Percentiles rank a stretch among this genome's conserved stretches.
Evolutionary conservation across 495 filamentous ascomycete species (phyloP).

Genomic region (Amorphotheca resinae): DNA sequence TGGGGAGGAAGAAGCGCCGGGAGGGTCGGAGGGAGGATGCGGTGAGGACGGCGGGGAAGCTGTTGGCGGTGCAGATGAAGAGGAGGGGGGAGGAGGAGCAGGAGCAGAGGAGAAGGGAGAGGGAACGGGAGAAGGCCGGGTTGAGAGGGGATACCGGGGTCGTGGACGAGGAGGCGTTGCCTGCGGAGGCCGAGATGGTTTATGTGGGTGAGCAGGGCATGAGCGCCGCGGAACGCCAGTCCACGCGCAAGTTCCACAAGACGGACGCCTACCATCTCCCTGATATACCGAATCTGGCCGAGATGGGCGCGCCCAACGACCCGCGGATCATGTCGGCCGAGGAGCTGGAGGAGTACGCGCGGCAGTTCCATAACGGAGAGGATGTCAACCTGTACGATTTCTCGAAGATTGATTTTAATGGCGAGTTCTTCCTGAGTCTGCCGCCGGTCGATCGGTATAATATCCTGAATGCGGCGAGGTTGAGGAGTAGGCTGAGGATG

Average conservation of each 20-base stretch:
- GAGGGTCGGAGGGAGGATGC: conserved; percentile 93
- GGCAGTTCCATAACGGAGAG: conserved; percentile 83
- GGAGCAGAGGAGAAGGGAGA: conserved; percentile 43
- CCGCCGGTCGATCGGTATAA: conserved; percentile 90
- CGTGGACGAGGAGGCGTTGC: conserved; percentile 51
- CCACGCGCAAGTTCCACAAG: conserved; percentile 69
- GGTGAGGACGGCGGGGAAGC: conserved; percentile 70
- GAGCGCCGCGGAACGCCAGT: conserved; percentile 60
- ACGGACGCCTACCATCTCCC: conserved; percentile 92
- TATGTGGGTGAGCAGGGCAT: conserved; percentile 84
- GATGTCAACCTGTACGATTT: conserved; percentile 98
- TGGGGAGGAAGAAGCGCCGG: conserved; percentile 58
- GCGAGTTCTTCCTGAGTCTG: conserved; percentile 81
- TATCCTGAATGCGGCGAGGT: conserved; percentile 82
- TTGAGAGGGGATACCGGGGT: conserved; percentile 10
- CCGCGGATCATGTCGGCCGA: conserved; percentile 89
- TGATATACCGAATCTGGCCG: conserved; percentile 59
- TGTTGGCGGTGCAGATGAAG: conserved; percentile 89
- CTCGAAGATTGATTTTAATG: conserved; percentile 94
- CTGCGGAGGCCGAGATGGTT: conserved; percentile 52
- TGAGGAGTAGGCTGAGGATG: conserved; percentile 83
- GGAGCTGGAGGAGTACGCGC: conserved; percentile 83
- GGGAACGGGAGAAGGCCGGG: conserved; percentile 8
- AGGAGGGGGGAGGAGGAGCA: conserved; percentile 73
- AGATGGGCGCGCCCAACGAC: conserved; percentile 84